Evolutionary conservation across 2,329 filamentous ascomycete species (phyloP).

Genomic region (Verticillium tricorpus): DNA sequence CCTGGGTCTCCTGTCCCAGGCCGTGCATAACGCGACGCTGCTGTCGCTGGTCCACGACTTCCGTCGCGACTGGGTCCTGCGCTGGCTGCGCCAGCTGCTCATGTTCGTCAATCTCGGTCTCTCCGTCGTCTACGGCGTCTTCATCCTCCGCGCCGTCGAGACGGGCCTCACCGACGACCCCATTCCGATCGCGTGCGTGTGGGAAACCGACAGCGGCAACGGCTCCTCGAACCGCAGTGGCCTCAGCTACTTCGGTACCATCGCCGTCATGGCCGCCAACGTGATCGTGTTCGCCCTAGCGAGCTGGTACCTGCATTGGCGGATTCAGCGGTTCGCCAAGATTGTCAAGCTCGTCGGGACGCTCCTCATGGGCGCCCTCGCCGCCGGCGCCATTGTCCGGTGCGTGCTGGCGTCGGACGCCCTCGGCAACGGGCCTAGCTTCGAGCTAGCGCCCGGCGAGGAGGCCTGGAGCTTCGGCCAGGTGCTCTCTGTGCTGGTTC

Average conservation of each 20-base stretch:
- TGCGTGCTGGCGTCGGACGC: constrained; percentile 56
- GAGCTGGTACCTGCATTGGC: constrained; percentile 61
- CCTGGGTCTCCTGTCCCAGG: constrained; percentile 58
- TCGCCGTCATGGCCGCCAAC: constrained; percentile 56
- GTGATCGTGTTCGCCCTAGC: constrained; percentile 52
- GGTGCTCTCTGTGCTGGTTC: constrained; percentile 53
- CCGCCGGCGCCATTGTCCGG: constrained; percentile 53
- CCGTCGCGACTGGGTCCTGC: constrained; percentile 60
- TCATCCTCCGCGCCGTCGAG: constrained; percentile 50
- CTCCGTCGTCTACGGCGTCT: constrained; percentile 50
- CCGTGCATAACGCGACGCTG: constrained; percentile 60
- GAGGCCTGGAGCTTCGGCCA: constrained; percentile 60
- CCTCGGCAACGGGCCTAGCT: constrained; percentile 45
- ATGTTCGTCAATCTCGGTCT: constrained; percentile 63
- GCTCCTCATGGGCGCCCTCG: constrained; percentile 51
- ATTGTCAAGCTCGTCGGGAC: constrained; percentile 48
- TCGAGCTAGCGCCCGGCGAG: constrained; percentile 50
- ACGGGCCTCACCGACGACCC: constrained; percentile 45
- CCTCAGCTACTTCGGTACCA: constrained; percentile 53
- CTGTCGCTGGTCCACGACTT: constrained; percentile 63
- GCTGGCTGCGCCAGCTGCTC: constrained; percentile 60
- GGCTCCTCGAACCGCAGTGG: constrained; percentile 32
- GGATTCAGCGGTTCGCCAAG: constrained; percentile 49
- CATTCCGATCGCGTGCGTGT: constrained; percentile 59
- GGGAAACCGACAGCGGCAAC: constrained; percentile 34